Percentiles rank a stretch among this genome's conserved stretches.
These are phyloP conservation scores for Leccinum obscurum DNA, from an alignment of 768 basidiomycete species.

Conservation along the genomic window DNA sequence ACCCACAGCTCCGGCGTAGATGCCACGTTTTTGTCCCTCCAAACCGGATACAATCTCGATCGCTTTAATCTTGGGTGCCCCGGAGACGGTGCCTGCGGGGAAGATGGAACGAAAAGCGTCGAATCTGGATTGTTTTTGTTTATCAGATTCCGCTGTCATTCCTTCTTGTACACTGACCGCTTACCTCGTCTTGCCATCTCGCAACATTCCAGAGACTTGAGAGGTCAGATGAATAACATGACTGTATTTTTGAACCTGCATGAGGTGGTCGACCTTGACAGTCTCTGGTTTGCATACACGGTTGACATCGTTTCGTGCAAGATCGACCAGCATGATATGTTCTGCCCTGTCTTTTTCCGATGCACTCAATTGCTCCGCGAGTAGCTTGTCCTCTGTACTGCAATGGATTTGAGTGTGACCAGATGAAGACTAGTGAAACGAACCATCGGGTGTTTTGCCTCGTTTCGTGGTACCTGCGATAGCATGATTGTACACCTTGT, in stretches of 20 bases:
- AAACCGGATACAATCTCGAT: constrained; percentile 88
- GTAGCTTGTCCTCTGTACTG: constrained; percentile 77
- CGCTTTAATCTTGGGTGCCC: constrained; percentile 98
- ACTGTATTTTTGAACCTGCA: constrained; percentile 92
- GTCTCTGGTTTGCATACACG: constrained; percentile 93
- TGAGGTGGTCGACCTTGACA: constrained; percentile 93
- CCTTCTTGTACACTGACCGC: constrained; percentile 9
- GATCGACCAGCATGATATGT: constrained; percentile 98
- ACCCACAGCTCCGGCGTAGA: constrained; percentile 98
- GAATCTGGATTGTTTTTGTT: constrained; percentile 54
- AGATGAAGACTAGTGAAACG: constrained; percentile 24
- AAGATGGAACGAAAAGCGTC: constrained; percentile 99
- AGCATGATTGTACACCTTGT: constrained; percentile 95
- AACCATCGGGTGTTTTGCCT: constrained; percentile 85
- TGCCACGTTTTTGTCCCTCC: constrained; percentile 87
- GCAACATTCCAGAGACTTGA: constrained; percentile 84
- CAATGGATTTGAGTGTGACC: constrained; percentile 9
- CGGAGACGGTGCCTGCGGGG: constrained; percentile 97
- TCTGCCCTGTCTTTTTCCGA: constrained; percentile 97
- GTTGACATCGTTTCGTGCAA: constrained; percentile 98
- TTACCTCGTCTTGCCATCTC: constrained; percentile 82
- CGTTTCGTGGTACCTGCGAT: constrained; percentile 94
- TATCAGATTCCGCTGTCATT: constrained; percentile 6
- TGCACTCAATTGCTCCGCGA: constrained; percentile 70
- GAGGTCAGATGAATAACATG: constrained; percentile 98